A percentile compares a stretch with the other conserved stretches of the same genome.
These are phyloP conservation scores for Dactylellina sp. DNA, from an alignment of 2,329 filamentous ascomycete species.

Conservation along the genomic window DNA sequence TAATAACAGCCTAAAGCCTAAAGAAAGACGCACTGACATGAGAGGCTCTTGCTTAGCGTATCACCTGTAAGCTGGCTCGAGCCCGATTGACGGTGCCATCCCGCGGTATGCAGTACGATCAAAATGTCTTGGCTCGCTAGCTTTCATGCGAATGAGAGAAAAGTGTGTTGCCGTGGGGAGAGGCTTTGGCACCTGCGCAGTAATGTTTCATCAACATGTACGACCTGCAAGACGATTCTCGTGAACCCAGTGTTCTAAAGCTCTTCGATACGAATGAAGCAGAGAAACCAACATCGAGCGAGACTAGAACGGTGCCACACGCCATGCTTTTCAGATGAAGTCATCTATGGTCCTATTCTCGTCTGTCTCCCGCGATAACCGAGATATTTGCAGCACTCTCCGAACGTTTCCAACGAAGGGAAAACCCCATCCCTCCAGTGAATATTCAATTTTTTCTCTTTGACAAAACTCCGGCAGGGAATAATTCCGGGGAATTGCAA, in stretches of 20 bases:
- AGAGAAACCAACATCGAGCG: background rate
- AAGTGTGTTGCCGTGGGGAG: background rate
- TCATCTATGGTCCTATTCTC: background rate
- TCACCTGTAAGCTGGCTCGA: too few relatives aligned
- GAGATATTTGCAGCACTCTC: background rate
- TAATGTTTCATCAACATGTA: too few relatives aligned
- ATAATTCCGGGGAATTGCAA: background rate
- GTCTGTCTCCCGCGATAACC: background rate
- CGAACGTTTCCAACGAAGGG: background rate
- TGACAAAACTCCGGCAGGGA: background rate
- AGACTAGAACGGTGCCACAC: background rate
- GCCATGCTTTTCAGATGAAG: background rate
- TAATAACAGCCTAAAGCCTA: slow-evolving; percentile 17
- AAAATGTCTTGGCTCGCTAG: background rate
- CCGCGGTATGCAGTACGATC: slow-evolving; percentile 10
- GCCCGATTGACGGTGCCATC: slow-evolving; percentile 2
- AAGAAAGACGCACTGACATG: slow-evolving; percentile 26
- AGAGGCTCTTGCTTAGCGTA: slow-evolving; percentile 6
- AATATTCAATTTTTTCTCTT: too few relatives aligned
- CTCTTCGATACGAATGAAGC: background rate
- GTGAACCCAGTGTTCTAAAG: background rate
- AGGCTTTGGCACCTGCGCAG: slow-evolving; percentile 2
- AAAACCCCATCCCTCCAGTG: too few relatives aligned
- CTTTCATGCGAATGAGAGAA: too few relatives aligned
- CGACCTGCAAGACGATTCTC: too few relatives aligned